These are phyloP conservation scores for Yarrowia porcina DNA, from an alignment of 805 yeast genomes.

Conservation along the genomic window DNA sequence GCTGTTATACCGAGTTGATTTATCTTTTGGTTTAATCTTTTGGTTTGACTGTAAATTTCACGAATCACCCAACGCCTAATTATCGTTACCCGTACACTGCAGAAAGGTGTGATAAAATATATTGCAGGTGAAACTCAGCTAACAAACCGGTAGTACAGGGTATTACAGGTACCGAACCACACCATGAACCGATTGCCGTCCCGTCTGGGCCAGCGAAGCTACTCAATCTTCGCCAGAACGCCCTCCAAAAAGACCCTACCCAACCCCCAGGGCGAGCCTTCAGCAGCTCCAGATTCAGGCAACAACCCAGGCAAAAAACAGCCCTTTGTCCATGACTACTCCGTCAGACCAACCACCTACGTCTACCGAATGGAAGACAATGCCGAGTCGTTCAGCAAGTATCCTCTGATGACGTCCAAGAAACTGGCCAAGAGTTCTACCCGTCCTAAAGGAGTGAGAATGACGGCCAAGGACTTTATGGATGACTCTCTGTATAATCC, in stretches of 20 bases:
- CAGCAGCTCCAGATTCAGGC: not conserved
- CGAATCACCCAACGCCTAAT: constrained; percentile 18
- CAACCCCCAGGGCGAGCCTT: constrained; percentile 17
- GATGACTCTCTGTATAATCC: constrained; percentile 84
- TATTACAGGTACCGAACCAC: not conserved
- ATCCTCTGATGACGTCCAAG: constrained; percentile 44
- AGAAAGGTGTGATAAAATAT: not conserved
- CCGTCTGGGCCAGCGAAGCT: constrained; percentile 18
- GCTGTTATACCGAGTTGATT: too few relatives aligned
- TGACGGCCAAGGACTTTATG: constrained; percentile 76
- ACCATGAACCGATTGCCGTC: not conserved
- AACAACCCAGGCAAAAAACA: not conserved
- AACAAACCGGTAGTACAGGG: too few relatives aligned
- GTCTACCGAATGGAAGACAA: constrained; percentile 39
- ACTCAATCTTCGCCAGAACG: constrained; percentile 5
- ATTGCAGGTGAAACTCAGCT: not conserved
- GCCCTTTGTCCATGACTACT: constrained; percentile 36
- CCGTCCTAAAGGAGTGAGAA: constrained; percentile 61
- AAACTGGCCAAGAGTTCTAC: constrained; percentile 37
- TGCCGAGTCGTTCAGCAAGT: constrained; percentile 42
- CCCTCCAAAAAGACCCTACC: constrained; percentile 7
- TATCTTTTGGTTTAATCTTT: too few relatives aligned
- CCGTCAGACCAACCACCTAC: constrained; percentile 39
- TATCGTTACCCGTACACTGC: not conserved
- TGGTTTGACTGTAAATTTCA: too few relatives aligned